These are phyloP conservation scores for Roridomyces roridus DNA, from an alignment of 768 basidiomycete species.

Conservation along the genomic window DNA sequence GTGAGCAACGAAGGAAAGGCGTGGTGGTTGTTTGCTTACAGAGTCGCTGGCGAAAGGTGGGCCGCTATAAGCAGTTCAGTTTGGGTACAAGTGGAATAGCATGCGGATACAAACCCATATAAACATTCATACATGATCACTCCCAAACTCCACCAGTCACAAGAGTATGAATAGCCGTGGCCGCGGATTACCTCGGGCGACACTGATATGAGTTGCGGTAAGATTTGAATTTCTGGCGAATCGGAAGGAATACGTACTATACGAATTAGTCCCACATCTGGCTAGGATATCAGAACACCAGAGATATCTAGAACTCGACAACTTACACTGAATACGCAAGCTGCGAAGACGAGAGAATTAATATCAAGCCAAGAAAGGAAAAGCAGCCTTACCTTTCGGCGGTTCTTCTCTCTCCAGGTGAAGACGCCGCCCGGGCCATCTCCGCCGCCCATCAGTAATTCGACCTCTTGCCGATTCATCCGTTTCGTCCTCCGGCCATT, in stretches of 20 bases:
- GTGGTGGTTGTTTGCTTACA: conserved; percentile 50
- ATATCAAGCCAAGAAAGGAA: conserved; percentile 30
- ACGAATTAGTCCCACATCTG: conserved; percentile 87
- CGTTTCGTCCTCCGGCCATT: conserved; percentile 79
- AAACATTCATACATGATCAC: conserved; percentile 97
- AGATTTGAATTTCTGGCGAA: conserved; percentile 27
- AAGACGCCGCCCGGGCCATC: conserved; percentile 85
- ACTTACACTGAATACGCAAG: conserved; percentile 89
- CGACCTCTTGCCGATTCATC: conserved; percentile 83
- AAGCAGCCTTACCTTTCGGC: conserved; percentile 75
- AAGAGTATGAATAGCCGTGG: conserved; percentile 91
- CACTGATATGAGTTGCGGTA: conserved; percentile 54
- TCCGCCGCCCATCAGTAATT: conserved; percentile 82
- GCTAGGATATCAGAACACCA: conserved; percentile 29
- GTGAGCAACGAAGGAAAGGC: conserved; percentile 21
- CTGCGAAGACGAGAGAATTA: conserved; percentile 43
- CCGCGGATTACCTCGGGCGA: conserved; percentile 90
- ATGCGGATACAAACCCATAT: conserved; percentile 70
- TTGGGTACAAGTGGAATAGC: conserved; percentile 13
- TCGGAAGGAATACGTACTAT: conserved; percentile 61
- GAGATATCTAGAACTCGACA: conserved; percentile 20
- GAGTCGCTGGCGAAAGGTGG: conserved; percentile 97
- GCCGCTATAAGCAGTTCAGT: conserved; percentile 57
- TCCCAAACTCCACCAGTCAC: conserved; percentile 99
- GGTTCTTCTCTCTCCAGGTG: conserved; percentile 94